These are phyloP conservation scores for Serendipita sp. DNA, from an alignment of 768 basidiomycete genomes.

Conservation along the genomic window DNA sequence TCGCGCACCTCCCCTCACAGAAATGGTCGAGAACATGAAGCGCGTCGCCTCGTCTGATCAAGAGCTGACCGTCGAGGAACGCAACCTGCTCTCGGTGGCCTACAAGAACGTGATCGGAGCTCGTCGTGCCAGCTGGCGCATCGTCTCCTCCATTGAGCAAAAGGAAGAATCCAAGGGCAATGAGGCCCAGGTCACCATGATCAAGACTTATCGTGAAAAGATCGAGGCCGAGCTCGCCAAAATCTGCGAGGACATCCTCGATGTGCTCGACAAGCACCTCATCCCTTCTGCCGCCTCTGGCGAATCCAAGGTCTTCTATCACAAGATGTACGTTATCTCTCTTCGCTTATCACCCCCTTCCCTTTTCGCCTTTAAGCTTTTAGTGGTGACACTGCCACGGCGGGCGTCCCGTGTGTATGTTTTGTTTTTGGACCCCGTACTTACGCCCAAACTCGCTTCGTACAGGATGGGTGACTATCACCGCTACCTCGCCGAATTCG, in stretches of 20 bases:
- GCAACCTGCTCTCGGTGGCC: conserved; percentile 91
- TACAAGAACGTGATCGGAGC: conserved; percentile 99
- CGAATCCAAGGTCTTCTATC: conserved; percentile 98
- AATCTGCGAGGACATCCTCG: conserved; percentile 97
- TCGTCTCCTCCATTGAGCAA: conserved; percentile 96
- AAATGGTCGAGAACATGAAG: conserved; percentile 99
- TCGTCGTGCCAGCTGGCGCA: conserved; percentile 94
- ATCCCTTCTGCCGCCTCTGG: conserved; percentile 92
- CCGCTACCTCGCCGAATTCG: conserved; percentile 97
- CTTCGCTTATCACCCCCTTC: not conserved
- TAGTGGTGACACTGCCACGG: not conserved
- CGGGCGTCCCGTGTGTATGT: conserved; percentile 16
- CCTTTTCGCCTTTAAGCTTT: not conserved
- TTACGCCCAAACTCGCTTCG: not conserved
- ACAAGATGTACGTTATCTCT: conserved; percentile 72
- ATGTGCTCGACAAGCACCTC: conserved; percentile 94
- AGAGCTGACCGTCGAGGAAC: conserved; percentile 96
- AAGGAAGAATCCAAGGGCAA: conserved; percentile 99
- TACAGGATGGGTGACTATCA: conserved; percentile 97
- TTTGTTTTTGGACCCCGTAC: conserved; percentile 3
- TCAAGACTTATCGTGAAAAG: conserved; percentile 96
- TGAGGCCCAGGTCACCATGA: conserved; percentile 89
- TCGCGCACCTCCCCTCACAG: conserved; percentile 17
- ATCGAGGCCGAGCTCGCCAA: conserved; percentile 93
- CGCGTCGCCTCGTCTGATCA: conserved; percentile 93